Base-by-base conservation (phyloP, 768 basidiomycete species). In the Mycena albidolilacea region DNA sequence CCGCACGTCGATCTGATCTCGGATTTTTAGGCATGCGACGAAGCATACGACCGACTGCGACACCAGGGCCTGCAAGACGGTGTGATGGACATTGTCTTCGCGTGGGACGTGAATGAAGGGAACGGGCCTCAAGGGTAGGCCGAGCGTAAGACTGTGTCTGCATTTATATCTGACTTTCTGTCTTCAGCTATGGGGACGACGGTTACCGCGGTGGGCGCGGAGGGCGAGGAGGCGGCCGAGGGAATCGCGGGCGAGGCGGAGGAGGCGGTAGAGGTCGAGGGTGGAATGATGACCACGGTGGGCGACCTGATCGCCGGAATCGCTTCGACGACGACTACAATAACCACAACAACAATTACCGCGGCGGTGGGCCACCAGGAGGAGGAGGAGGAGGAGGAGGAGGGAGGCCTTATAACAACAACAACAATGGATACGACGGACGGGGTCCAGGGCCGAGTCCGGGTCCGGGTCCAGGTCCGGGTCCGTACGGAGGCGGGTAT, bases 1-100 rank as follows among this genome's bases (percentile, higher is more conserved):
- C 46, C 35, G 67, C 23, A 17, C 9, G 64, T 21, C 2, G 11
- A 54, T 10, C 10, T 46, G 15, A 44, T 6, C 46, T 57, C 5
- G 50, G 41, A 54, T 41, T 69, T 57, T 23, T 74, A 96, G 91
- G 95, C 92, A 30, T 91, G 91, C 68, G 91, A 91, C 41, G 90
- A 94, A 76, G 93, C 97, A 0, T 91, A 89, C 75, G 95, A 98
- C 77, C 86, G 91, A 21, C 84, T 98, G 73, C 88, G 95, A 61
- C 92, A 95, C 70, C 91, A 94, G 82, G 88, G 92, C 1, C 79
- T 92, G 64, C 93, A 93, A 78, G 96, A 96, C 77, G 97, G 98
- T 15, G 90, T 92, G 1, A 92, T 98, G 90, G 95, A 97, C 67
- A 92, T 98, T 57, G 85, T 90, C 0, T 95, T 94, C 75, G 93